Base-by-base conservation (phyloP, 1,284 basidiomycete genomes). In the Rhodotorula sp. region DNA sequence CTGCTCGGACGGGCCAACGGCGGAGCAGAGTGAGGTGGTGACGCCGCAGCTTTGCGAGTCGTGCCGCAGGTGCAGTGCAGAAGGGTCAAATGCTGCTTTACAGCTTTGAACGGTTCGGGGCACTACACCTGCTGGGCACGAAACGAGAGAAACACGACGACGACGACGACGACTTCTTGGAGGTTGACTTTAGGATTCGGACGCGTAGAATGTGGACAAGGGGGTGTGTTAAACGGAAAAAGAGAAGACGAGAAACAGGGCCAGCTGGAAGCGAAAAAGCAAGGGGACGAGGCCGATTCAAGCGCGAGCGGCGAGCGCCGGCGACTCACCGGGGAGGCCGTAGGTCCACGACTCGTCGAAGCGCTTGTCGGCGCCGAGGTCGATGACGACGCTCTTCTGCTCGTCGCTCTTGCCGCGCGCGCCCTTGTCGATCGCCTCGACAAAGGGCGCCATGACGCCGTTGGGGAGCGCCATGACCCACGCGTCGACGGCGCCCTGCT, bases 401-500 rank as follows among this genome's bases (percentile, higher is more conserved):
- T 23, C 50, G 8, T 62, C 49, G 16, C 49, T n/a, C 59, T 72
- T 72, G 55, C 45, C 52, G 50, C 54, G n/a, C 45, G 66, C 66
- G 72, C 80, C 86, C 80, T 87, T 81, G 79, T 97, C 93, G 62
- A 99, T 85, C 19, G 96, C 97, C 80, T 97, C 94, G 25, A 99
- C 94, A 79, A 97, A 99, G 0, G 95, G 94, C 84, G 96, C 96
- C 85, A 93, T 93, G 44, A 95, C 88, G 23, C 96, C 97, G 79
- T 99, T 99, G 46, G 96, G 96, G 56, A 99, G 87, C 1, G 96
- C 96, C 92, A 97, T 96, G 70, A 99, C 88, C 93, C 94, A 97
- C 16, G 92, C 94, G 80, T 97, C 94, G 27, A 97, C 92, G 79
- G 90, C 90, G 41, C 91, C 90, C 68, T 88, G 85, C 82, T 90